Percentiles rank a stretch among this genome's conserved stretches.
Evolutionary conservation across 176 grass and related monocot species (phyloP).

Genomic region (Echinochloa phyllopogon): DNA sequence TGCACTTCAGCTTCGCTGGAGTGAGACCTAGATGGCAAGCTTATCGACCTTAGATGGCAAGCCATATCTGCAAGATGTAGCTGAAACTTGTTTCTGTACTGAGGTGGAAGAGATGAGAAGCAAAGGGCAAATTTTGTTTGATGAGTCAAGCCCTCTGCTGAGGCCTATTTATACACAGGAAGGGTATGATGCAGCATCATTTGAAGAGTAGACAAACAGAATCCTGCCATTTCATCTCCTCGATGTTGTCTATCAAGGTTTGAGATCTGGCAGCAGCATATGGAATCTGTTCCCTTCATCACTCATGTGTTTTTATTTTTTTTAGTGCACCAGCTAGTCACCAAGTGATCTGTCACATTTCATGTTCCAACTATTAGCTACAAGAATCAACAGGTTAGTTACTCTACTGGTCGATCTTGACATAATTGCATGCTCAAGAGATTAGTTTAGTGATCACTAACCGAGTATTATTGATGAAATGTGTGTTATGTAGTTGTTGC

Average conservation of each 20-base stretch:
- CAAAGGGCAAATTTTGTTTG: constrained; percentile 12
- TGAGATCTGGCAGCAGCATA: constrained; percentile 29
- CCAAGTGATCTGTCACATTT: constrained; percentile 4
- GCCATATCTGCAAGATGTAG: constrained; percentile 39
- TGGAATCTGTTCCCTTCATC: constrained; percentile 28
- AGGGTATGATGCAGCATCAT: constrained; percentile 4
- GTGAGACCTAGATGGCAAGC: constrained; percentile 47
- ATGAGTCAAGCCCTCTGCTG: constrained; percentile 23
- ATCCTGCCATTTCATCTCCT: constrained; percentile 31
- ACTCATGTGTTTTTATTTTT: neutral
- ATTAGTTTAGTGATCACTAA: neutral
- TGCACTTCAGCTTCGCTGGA: constrained; percentile 36
- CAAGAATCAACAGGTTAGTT: constrained; percentile 37
- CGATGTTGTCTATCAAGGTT: constrained; percentile 22
- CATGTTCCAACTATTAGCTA: constrained; percentile 40
- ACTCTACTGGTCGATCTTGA: constrained; percentile 9
- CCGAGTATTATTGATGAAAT: neutral
- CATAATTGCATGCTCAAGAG: neutral
- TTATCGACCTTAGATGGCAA: constrained; percentile 56
- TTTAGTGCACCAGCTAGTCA: neutral
- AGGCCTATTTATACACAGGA: constrained; percentile 18
- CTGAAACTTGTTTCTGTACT: constrained; percentile 36
- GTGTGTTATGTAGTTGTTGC: neutral
- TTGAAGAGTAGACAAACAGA: constrained; percentile 36
- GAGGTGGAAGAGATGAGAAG: constrained; percentile 8